These are phyloP conservation scores for Diospyros kaki DNA, from an alignment of 148 eudicot genomes.

Conservation along the genomic window DNA sequence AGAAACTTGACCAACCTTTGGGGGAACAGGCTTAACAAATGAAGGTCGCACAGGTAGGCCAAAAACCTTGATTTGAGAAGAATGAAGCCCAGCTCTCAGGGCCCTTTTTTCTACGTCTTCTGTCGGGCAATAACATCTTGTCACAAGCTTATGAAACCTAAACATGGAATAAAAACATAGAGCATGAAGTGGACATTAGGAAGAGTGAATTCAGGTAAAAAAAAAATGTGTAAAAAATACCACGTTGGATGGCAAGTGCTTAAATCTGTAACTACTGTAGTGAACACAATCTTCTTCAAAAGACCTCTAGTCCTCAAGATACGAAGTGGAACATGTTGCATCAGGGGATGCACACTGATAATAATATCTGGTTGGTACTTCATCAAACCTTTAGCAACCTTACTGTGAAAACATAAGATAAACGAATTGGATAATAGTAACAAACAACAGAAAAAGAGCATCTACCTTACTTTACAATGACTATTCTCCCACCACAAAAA, in stretches of 20 bases:
- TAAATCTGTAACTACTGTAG: constrained; percentile 89
- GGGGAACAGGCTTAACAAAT: constrained; percentile 76
- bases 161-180: constrained; percentile 1
- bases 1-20: constrained; percentile 53
- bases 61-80: constrained; percentile 86
- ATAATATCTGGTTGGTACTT: constrained; percentile 96
- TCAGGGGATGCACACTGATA: constrained; percentile 94
- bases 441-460: background rate
- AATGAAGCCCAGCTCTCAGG: constrained; percentile 70
- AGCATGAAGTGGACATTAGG: constrained; percentile 7
- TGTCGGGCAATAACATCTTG: constrained; percentile 97
- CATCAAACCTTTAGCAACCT: constrained; percentile 94
- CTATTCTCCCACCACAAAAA: background rate
- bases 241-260: constrained; percentile 98
- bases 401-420: constrained; percentile 42
- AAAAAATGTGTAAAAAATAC: constrained; percentile 30
- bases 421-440: background rate
- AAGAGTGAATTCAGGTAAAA: background rate
- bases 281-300: constrained; percentile 81
- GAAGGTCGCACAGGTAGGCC: constrained; percentile 99
- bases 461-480: background rate
- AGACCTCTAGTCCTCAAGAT: constrained; percentile 83
- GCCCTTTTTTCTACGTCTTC: constrained; percentile 91
- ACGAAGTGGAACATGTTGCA: constrained; percentile 99
- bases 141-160: constrained; percentile 99